Percentiles rank a stretch among this genome's conserved stretches.
These are phyloP conservation scores for Pachyrhizus erosus DNA, from an alignment of 306 rosid genomes.

Conservation along the genomic window DNA sequence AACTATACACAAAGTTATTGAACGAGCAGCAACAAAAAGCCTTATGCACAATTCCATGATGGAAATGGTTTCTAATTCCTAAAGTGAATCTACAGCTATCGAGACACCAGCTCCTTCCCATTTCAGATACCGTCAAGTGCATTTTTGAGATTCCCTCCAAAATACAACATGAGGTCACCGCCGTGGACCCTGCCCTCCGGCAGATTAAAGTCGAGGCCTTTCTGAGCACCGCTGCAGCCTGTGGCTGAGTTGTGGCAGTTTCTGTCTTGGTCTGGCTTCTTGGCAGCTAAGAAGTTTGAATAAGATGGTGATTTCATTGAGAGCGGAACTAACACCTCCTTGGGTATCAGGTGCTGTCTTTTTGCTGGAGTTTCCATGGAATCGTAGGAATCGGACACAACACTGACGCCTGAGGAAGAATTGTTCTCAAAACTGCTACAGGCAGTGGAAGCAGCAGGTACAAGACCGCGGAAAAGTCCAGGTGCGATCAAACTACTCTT, in stretches of 20 bases:
- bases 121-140: slow-evolving; percentile 64
- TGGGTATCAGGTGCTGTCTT: slow-evolving; percentile 67
- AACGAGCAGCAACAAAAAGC: slow-evolving; percentile 51
- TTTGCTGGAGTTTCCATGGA: slow-evolving; percentile 61
- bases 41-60: slow-evolving; percentile 61
- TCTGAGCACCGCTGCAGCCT: slow-evolving; percentile 44
- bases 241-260: slow-evolving; percentile 33
- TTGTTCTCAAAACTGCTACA: slow-evolving; percentile 70
- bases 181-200: slow-evolving; percentile 95
- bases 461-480: slow-evolving; percentile 86
- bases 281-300: slow-evolving; percentile 53
- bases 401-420: slow-evolving; percentile 74
- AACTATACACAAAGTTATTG: slow-evolving; percentile 50
- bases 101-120: slow-evolving; percentile 13
- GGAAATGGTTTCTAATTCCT: slow-evolving; percentile 48
- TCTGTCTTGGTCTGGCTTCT: slow-evolving; percentile 57
- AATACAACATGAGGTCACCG: slow-evolving; percentile 79
- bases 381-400: slow-evolving; percentile 66
- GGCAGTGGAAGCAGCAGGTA: slow-evolving; percentile 66
- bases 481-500: slow-evolving; percentile 83
- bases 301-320: slow-evolving; percentile 71
- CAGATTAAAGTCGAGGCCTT: slow-evolving; percentile 54
- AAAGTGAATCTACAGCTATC: slow-evolving; percentile 49
- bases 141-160: slow-evolving; percentile 81
- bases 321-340: slow-evolving; percentile 84